phyloP scores from a whole-genome alignment of 441 rosid genomes.

The Macaranga tanarius region DNA sequence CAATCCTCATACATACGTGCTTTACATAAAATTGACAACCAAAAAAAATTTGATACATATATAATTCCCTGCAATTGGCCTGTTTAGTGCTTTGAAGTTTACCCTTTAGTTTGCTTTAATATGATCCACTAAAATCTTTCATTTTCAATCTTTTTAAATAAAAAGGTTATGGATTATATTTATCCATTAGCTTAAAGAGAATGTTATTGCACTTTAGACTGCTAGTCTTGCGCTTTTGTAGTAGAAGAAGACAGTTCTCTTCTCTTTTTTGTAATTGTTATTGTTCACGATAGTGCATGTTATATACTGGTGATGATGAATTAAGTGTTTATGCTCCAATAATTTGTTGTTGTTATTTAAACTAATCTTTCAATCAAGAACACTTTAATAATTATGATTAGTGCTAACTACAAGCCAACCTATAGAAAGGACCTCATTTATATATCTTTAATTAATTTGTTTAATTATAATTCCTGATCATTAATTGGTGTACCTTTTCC shows the following conservation, averaged over 20 bases:
- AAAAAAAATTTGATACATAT: background rate
- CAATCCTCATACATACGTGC: background rate
- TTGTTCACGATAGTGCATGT: background rate
- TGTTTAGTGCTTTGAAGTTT: background rate
- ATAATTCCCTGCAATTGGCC: background rate
- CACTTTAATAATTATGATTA: constrained; percentile 5
- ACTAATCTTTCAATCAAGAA: background rate
- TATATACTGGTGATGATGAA: background rate
- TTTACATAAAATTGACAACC: background rate
- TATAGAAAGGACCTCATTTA: background rate
- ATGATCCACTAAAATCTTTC: background rate
- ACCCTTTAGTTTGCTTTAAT: background rate
- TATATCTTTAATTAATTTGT: no score
- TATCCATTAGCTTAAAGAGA: background rate
- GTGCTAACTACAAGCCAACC: background rate
- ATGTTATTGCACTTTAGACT: constrained; percentile 14
- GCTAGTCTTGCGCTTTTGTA: constrained; percentile 19
- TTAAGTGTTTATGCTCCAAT: background rate
- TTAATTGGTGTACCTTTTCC: no score
- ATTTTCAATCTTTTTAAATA: constrained; percentile 21
- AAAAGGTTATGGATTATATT: background rate
- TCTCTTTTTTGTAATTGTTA: constrained; percentile 4
- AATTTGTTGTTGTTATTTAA: background rate
- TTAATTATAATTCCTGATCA: background rate
- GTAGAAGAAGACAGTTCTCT: constrained; percentile 8